Evolutionary conservation across 2,329 filamentous ascomycete genomes (phyloP).

Genomic region (Nothophaeocryptopus gaeumannii): DNA sequence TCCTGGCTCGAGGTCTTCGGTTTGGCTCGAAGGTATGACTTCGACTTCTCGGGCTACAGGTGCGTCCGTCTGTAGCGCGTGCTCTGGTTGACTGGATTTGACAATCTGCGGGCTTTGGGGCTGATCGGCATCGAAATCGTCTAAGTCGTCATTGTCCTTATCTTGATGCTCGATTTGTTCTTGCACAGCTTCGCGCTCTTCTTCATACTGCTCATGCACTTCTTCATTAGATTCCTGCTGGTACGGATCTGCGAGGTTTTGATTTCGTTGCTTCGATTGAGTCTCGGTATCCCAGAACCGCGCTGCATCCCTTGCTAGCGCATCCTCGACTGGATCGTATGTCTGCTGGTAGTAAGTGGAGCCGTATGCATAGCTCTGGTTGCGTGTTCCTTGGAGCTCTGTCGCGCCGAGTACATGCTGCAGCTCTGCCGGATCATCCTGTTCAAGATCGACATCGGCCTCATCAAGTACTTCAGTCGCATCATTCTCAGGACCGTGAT

Average conservation of each 20-base stretch:
- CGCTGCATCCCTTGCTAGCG: slow-evolving; percentile 20
- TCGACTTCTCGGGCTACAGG: too few species aligned
- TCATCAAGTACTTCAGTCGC: background rate
- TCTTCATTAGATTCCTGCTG: background rate
- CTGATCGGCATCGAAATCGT: background rate
- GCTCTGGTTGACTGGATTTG: background rate
- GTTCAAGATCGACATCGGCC: too few species aligned
- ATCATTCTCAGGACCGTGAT: too few species aligned
- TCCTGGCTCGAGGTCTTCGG: background rate
- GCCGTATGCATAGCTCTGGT: too few species aligned
- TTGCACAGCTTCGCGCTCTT: background rate
- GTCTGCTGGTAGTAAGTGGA: slow-evolving; percentile 16
- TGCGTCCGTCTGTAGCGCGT: too few species aligned
- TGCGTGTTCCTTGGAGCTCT: too few species aligned
- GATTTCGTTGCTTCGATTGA: slow-evolving; percentile 11
- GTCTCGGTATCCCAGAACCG: slow-evolving; percentile 17
- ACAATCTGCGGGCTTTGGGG: background rate
- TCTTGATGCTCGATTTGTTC: background rate
- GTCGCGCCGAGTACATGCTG: too few species aligned
- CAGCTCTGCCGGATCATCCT: too few species aligned
- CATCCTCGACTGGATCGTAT: slow-evolving; percentile 21
- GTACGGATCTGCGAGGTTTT: background rate
- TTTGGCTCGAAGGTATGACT: background rate
- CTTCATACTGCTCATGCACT: background rate
- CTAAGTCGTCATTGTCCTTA: background rate